These are phyloP conservation scores for Papiliotrema flavescens DNA, from an alignment of 1,284 basidiomycete species.

Conservation along the genomic window DNA sequence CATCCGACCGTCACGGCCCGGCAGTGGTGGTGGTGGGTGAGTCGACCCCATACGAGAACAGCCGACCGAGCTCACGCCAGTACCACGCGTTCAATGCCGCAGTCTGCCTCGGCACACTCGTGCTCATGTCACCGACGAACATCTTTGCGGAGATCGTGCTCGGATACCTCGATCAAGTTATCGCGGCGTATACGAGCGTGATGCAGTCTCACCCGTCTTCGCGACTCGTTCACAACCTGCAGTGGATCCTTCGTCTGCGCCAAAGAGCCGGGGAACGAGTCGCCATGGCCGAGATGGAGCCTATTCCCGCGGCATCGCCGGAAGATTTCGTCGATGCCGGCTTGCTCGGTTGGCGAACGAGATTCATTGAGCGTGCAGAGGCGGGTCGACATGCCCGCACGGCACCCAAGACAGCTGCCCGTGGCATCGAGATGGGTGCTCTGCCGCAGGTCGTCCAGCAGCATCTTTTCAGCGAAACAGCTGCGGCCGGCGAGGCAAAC, in stretches of 20 bases:
- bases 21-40: slow-evolving; percentile 36
- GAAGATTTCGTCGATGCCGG: slow-evolving; percentile 17
- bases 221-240: slow-evolving; percentile 20
- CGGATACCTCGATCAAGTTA: slow-evolving; percentile 18
- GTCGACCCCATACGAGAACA: too few species aligned
- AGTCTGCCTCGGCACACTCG: slow-evolving; percentile 9
- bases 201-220: slow-evolving; percentile 10
- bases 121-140: slow-evolving; percentile 12
- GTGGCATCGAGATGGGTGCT: background rate
- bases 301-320: background rate
- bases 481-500: background rate
- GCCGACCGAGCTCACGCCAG: slow-evolving; percentile 3
- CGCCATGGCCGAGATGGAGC: background rate
- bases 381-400: slow-evolving; percentile 4
- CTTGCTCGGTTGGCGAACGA: slow-evolving; percentile 32
- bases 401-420: background rate
- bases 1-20: slow-evolving; percentile 18
- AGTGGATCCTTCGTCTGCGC: slow-evolving; percentile 15
- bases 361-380: slow-evolving; percentile 23
- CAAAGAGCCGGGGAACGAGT: slow-evolving; percentile 13
- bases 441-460: background rate
- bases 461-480: background rate
- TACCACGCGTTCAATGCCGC: slow-evolving; percentile 36
- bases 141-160: slow-evolving; percentile 15
- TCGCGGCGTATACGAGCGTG: slow-evolving; percentile 18